Conservation (phyloP, 2,329 filamentous ascomycete genomes). For the Fusarium paranaense region DNA sequence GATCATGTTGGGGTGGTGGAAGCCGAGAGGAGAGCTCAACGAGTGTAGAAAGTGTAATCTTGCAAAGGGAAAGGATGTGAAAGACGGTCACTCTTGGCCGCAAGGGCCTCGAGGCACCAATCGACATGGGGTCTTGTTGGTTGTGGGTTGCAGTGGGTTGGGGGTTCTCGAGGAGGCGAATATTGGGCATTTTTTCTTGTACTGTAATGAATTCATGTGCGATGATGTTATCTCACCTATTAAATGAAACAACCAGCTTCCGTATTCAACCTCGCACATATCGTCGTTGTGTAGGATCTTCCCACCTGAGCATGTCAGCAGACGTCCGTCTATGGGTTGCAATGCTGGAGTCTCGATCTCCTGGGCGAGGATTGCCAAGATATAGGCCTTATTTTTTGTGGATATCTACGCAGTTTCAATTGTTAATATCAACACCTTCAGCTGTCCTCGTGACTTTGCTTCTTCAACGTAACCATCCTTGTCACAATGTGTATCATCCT, state of each 20-base stretch:
- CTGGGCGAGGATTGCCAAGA: neutral
- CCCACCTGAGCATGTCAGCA: neutral
- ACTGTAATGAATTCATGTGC: conserved; percentile 7
- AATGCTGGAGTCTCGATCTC: neutral
- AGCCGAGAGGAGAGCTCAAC: neutral
- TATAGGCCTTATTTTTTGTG: neutral
- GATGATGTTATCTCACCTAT: conserved; percentile 15
- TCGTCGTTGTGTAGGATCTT: neutral
- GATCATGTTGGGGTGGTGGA: neutral
- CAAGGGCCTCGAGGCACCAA: neutral
- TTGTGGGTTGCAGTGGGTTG: conserved; percentile 12
- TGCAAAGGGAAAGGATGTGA: neutral
- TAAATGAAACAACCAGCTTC: conserved; percentile 23
- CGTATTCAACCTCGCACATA: neutral
- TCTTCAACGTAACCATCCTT: neutral
- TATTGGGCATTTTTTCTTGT: conserved; percentile 9
- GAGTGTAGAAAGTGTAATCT: neutral
- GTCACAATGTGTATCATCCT: neutral
- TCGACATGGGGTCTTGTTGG: neutral
- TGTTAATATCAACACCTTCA: neutral
- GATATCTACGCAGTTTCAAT: neutral
- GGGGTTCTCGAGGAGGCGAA: conserved; percentile 34
- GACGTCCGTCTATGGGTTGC: neutral
- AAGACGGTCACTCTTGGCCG: neutral
- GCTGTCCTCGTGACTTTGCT: conserved; percentile 4